Percentiles rank a stretch among this genome's conserved stretches.
phyloP scores from a whole-genome alignment of 2,329 filamentous ascomycete species.

The Neonectria magnoliae region DNA sequence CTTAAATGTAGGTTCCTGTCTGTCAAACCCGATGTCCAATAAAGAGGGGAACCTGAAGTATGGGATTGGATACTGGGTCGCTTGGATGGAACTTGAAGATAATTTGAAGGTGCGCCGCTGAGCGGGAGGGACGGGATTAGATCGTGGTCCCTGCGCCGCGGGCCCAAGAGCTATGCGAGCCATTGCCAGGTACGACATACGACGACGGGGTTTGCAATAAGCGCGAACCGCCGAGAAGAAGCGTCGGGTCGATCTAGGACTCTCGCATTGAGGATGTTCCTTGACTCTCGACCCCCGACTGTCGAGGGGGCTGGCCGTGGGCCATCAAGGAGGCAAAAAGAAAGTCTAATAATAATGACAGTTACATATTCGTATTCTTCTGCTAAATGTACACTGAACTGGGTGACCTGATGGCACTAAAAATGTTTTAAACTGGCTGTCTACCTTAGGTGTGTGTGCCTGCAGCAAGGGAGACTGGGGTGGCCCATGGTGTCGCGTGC shows the following conservation, averaged over 20 bases:
- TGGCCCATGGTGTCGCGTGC: conserved; percentile 35
- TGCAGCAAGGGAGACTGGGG: not conserved
- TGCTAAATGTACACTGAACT: not conserved
- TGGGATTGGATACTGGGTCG: conserved; percentile 8
- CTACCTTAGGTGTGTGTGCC: conserved; percentile 8
- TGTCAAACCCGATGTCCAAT: conserved; percentile 16
- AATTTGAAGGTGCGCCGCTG: not conserved
- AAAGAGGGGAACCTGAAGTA: conserved; percentile 15
- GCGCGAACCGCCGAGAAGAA: conserved; percentile 23
- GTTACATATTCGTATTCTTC: not conserved
- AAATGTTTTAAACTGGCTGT: not conserved
- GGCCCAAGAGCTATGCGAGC: conserved; percentile 18
- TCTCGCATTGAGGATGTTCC: not conserved
- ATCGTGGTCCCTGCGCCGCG: conserved; percentile 18
- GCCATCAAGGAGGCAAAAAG: not conserved
- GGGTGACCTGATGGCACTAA: not conserved
- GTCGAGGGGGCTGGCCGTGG: not conserved
- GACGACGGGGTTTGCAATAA: conserved; percentile 2
- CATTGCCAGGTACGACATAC: not conserved
- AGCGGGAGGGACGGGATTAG: conserved; percentile 4
- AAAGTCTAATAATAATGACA: conserved; percentile 1
- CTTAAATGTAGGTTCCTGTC: conserved; percentile 8
- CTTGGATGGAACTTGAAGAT: not conserved
- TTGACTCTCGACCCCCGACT: not conserved
- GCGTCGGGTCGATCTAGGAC: conserved; percentile 4